phyloP scores from a whole-genome alignment of 345 rosid genomes.

The Syzygium grande region DNA sequence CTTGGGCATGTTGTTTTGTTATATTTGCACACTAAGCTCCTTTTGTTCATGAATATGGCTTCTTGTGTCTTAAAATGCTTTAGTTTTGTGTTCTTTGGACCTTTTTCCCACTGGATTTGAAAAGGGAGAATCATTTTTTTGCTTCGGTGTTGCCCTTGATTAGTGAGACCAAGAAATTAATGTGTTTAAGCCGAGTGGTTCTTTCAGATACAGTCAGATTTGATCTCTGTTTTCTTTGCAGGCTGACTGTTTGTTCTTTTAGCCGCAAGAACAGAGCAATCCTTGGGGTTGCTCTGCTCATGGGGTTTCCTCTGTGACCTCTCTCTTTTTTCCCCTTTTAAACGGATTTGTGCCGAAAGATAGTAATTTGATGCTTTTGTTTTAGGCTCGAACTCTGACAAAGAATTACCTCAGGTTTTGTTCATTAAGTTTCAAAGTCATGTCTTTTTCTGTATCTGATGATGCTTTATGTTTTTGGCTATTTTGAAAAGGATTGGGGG shows the following conservation, averaged over 20 bases:
- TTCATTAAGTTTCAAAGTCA: background rate
- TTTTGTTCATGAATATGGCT: background rate
- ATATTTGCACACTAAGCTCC: background rate
- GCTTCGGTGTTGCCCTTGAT: background rate
- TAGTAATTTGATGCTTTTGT: background rate
- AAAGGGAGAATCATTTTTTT: rapidly evolving
- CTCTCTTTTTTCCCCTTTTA: background rate
- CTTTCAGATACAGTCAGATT: background rate
- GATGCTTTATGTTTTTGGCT: background rate
- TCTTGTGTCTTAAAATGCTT: background rate
- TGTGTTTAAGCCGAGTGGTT: background rate
- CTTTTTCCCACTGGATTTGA: background rate
- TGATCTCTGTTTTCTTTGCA: background rate
- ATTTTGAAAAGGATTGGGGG: slow-evolving; percentile 66
- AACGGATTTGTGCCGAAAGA: background rate
- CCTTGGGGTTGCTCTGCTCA: background rate
- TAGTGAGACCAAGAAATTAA: background rate
- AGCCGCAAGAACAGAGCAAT: background rate
- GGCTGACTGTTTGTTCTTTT: background rate
- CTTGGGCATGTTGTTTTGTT: background rate
- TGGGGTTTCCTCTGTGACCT: background rate
- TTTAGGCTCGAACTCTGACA: background rate
- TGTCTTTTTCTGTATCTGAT: background rate
- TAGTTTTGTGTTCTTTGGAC: background rate
- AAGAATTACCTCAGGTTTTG: background rate